A percentile compares a stretch with the other conserved stretches of the same genome.
phyloP scores from a whole-genome alignment of 2,329 filamentous ascomycete genomes.

The Fusarium secorum region DNA sequence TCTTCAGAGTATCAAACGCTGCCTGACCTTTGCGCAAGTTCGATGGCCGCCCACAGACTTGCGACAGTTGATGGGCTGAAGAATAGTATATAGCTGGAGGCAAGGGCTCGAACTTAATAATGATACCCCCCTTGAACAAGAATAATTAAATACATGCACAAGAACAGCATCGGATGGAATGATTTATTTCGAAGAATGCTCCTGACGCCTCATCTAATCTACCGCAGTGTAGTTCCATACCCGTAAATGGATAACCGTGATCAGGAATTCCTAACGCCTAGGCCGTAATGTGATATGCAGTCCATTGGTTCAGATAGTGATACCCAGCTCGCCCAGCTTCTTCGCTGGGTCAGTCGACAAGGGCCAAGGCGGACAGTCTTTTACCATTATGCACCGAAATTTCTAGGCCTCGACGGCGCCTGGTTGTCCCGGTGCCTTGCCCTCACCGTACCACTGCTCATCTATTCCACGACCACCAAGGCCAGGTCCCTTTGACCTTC shows the following conservation, averaged over 20 bases:
- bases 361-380: neutral
- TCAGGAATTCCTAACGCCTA: slow-evolving; percentile 39
- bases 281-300: slow-evolving; percentile 22
- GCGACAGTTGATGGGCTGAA: slow-evolving; percentile 86
- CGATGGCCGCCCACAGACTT: slow-evolving; percentile 95
- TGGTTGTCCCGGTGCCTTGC: slow-evolving; percentile 4
- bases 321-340: neutral
- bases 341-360: neutral
- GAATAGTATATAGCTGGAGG: neutral
- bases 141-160: neutral
- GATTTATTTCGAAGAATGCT: slow-evolving; percentile 14
- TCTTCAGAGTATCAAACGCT: slow-evolving; percentile 96
- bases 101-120: slow-evolving; percentile 10
- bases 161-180: neutral
- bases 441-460: slow-evolving; percentile 49
- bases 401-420: slow-evolving; percentile 20
- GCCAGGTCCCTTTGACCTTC: slow-evolving; percentile 32
- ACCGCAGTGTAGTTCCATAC: slow-evolving; percentile 16
- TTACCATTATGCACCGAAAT: neutral
- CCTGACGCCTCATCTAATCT: slow-evolving; percentile 33
- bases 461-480: slow-evolving; percentile 31
- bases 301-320: slow-evolving; percentile 13
- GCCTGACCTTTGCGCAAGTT: slow-evolving; percentile 94
- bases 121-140: slow-evolving; percentile 35
- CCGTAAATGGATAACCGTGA: slow-evolving; percentile 34